phyloP scores from a whole-genome alignment of 2,329 filamentous ascomycete species.

The Trichoderma sp. region DNA sequence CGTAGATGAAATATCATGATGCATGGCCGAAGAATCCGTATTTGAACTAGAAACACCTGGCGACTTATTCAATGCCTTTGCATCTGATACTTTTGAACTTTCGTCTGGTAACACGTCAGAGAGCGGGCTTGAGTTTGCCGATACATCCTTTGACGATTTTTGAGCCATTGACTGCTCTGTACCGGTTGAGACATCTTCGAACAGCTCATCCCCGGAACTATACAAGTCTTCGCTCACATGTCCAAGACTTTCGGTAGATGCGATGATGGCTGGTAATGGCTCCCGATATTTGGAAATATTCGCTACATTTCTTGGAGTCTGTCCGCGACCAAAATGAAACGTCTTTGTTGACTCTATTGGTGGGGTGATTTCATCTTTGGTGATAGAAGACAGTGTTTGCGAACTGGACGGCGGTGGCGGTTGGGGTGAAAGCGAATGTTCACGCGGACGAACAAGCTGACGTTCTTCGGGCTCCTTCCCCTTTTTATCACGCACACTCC shows the following conservation, averaged over 20 bases:
- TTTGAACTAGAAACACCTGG: not conserved
- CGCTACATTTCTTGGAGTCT: constrained; percentile 52
- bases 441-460: constrained; percentile 52
- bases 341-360: constrained; percentile 49
- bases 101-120: not conserved
- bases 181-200: not conserved
- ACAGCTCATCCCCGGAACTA: constrained; percentile 33
- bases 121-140: not conserved
- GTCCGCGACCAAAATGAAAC: constrained; percentile 56
- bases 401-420: not conserved
- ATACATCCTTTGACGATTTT: not conserved
- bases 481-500: constrained; percentile 67
- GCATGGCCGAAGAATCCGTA: not conserved
- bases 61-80: not conserved
- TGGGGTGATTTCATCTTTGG: constrained; percentile 2
- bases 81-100: not conserved
- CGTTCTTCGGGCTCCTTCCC: constrained; percentile 52
- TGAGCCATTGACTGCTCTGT: not conserved
- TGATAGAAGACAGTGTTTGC: not conserved
- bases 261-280: constrained; percentile 68
- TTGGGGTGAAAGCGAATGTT: constrained; percentile 2
- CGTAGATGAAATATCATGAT: not conserved
- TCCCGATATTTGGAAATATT: constrained; percentile 59
- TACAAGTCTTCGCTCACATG: constrained; percentile 57
- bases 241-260: constrained; percentile 63